A percentile compares a stretch with the other conserved stretches of the same genome.
phyloP scores from a whole-genome alignment of 176 grass and related monocot species.

The Zea luxurians region DNA sequence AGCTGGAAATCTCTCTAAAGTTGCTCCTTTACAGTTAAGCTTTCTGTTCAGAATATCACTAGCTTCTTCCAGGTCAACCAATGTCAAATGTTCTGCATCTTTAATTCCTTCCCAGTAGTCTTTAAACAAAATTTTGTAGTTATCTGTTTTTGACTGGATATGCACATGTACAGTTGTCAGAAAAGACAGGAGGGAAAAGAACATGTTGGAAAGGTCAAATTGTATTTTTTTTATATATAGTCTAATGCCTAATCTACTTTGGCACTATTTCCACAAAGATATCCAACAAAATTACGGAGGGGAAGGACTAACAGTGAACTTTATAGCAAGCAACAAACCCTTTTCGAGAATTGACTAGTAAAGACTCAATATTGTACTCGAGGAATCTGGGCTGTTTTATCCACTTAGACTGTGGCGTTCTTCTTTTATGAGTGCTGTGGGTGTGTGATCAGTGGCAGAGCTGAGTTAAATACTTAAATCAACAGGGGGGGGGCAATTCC shows the following conservation, averaged over 20 bases:
- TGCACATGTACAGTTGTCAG: conserved; percentile 38
- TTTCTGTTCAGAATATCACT: conserved; percentile 49
- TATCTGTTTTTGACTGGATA: conserved; percentile 52
- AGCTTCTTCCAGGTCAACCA: conserved; percentile 63
- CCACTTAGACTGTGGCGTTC: not conserved
- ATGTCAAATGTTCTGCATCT: conserved; percentile 56
- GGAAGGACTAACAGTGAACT: not conserved
- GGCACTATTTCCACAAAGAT: conserved; percentile 5
- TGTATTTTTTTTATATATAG: conserved; percentile 19
- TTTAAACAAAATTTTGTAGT: conserved; percentile 62
- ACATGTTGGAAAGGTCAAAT: conserved; percentile 23
- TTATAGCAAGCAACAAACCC: not conserved
- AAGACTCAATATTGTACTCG: not conserved
- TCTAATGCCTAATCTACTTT: conserved; percentile 2
- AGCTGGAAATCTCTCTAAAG: conserved; percentile 42
- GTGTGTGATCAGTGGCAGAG: not conserved
- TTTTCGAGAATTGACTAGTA: not conserved
- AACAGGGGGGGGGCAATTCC: not conserved
- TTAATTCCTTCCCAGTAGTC: conserved; percentile 80
- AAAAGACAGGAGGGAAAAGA: conserved; percentile 12
- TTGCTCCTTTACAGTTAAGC: conserved; percentile 37
- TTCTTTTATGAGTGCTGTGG: not conserved
- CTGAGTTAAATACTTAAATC: not conserved
- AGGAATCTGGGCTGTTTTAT: not conserved
- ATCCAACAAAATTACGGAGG: conserved; percentile 29